These are phyloP conservation scores for Pleurotus giganteus DNA, from an alignment of 768 basidiomycete species.

Conservation along the genomic window DNA sequence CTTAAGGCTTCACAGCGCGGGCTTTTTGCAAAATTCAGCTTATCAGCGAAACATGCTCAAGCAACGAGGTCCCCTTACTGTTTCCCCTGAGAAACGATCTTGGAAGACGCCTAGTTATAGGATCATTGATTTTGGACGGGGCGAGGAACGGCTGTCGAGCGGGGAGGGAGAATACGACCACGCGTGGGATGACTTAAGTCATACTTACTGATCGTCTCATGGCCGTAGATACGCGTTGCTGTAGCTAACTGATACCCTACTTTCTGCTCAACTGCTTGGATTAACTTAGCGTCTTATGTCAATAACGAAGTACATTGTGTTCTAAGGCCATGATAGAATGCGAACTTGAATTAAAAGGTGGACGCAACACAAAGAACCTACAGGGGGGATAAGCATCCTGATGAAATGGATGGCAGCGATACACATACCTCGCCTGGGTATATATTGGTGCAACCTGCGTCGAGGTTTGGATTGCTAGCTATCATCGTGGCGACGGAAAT, in stretches of 20 bases:
- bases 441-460: slow-evolving; percentile 50
- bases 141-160: background rate
- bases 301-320: background rate
- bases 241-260: background rate
- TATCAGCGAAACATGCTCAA: slow-evolving; percentile 39
- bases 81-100: slow-evolving; percentile 24
- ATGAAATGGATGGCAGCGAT: background rate
- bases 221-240: background rate
- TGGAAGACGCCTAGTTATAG: slow-evolving; percentile 33
- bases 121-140: slow-evolving; percentile 48
- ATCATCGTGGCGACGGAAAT: slow-evolving; percentile 46
- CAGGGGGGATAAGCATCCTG: background rate
- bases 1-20: slow-evolving; percentile 37
- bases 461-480: slow-evolving; percentile 66
- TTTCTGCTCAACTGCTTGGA: background rate
- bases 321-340: no score
- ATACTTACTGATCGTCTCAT: background rate
- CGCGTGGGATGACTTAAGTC: background rate
- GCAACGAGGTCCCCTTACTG: slow-evolving; percentile 38
- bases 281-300: background rate
- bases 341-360: no score
- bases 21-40: slow-evolving; percentile 38
- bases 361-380: background rate
- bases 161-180: background rate
- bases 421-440: slow-evolving; percentile 53